Evolutionary conservation across 805 yeast species (phyloP).

Genomic region (Wickerhamiella allomyrinae): DNA sequence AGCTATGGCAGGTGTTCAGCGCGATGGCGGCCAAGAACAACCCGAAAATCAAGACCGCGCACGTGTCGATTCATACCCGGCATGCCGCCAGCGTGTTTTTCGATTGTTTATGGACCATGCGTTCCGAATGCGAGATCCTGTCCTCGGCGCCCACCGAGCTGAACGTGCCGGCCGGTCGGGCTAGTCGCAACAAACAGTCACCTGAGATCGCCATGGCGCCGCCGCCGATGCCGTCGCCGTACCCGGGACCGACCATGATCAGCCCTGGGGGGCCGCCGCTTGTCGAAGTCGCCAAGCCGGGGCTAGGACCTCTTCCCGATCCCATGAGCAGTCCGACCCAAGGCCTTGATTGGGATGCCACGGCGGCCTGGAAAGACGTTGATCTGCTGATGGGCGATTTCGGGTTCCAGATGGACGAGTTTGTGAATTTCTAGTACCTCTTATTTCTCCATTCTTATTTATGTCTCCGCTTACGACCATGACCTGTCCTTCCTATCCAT

Average conservation of each 20-base stretch:
- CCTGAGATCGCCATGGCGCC: neutral
- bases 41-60: slow-evolving; percentile 19
- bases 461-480: too few species aligned
- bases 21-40: slow-evolving; percentile 39
- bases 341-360: slow-evolving; percentile 31
- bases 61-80: slow-evolving; percentile 48
- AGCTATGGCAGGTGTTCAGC: slow-evolving; percentile 79
- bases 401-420: slow-evolving; percentile 54
- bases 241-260: neutral
- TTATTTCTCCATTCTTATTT: too few species aligned
- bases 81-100: slow-evolving; percentile 89
- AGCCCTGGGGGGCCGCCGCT: neutral
- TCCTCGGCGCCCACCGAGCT: slow-evolving; percentile 26
- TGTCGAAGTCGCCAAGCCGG: neutral
- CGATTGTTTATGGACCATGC: slow-evolving; percentile 70
- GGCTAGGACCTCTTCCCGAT: neutral
- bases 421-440: too few species aligned
- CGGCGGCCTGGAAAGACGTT: slow-evolving; percentile 59
- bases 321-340: slow-evolving; percentile 4
- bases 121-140: slow-evolving; percentile 75
- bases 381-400: slow-evolving; percentile 80
- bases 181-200: neutral
- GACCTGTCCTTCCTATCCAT: too few species aligned
- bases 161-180: slow-evolving; percentile 8
- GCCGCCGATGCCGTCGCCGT: slow-evolving; percentile 1